Percentiles rank a stretch among this genome's conserved stretches.
phyloP scores from a whole-genome alignment of 441 rosid genomes.

The Eruca vesicaria region DNA sequence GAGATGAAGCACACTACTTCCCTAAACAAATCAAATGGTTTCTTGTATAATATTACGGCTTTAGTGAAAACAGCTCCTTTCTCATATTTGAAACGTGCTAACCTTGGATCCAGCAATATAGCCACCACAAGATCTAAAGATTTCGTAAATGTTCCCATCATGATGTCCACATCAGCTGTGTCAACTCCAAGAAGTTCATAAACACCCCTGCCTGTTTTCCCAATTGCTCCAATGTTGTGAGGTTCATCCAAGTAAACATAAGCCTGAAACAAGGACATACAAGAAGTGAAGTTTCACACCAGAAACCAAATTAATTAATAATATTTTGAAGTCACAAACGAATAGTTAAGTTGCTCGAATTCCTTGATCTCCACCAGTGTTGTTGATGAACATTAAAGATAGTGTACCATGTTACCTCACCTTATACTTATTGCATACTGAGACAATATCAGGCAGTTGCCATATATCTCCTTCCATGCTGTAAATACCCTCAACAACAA shows the following conservation, averaged over 20 bases:
- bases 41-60: neutral
- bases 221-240: too few relatives aligned
- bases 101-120: too few relatives aligned
- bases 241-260: neutral
- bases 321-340: neutral
- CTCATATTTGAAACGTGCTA: neutral
- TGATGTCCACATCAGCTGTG: too few relatives aligned
- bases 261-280: neutral
- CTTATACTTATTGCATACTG: constrained; percentile 89
- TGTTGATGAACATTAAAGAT: too few relatives aligned
- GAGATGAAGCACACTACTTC: constrained; percentile 1
- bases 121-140: constrained; percentile 96
- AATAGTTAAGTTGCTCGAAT: too few relatives aligned
- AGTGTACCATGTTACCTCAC: constrained; percentile 29
- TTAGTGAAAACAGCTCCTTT: neutral
- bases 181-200: constrained; percentile 97
- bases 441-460: constrained; percentile 78
- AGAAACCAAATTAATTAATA: too few relatives aligned
- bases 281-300: neutral
- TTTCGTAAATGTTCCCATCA: constrained; percentile 92
- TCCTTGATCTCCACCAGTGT: too few relatives aligned
- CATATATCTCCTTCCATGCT: constrained; percentile 93
- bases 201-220: constrained; percentile 89
- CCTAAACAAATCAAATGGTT: neutral
- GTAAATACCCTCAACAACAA: too few relatives aligned